Evolutionary conservation across 768 basidiomycete species (phyloP), one percentile per base, ranked within the genome.

Genomic region (Boletus vermiculosoides): DNA sequence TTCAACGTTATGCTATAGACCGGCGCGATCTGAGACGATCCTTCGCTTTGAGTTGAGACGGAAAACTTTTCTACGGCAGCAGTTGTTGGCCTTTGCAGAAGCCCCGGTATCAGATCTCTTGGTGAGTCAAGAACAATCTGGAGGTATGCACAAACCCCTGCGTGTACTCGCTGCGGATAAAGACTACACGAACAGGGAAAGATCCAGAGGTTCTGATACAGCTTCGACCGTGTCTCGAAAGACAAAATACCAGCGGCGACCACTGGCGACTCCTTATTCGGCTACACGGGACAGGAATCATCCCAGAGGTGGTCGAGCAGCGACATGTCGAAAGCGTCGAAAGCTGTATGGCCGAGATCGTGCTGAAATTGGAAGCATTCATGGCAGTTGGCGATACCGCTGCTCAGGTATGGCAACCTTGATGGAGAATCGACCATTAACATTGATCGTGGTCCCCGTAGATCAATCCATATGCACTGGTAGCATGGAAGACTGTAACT

Each of bases 401-500:
- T 22, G 52, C 66, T 5, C 62, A 72, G 52, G 70, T 67, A 45
- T 20, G 42, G 40, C 30, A 0, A n/a, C 18, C 7, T 3, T 42
- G 28, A 12, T 36, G 1, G 25, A 31, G 30, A 23, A 15, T 40
- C 6, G 4, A 39, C 13, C n/a, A 15, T 40, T 20, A 10, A 22
- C 18, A n/a, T 25, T 31, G 6, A 64, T 15, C 18, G 11, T 10
- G 1, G 4, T 15, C 6, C 12, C 28, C 20, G 1, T 44, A 72
- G 71, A 20, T 72, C 18, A 36, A 72, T 54, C 71, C 71, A 13
- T 64, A 63, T 33, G 54, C 58, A 40, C 61, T 63, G 28, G 28
- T 73, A 20, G 63, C 71, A 10, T 72, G 72, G 72, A 73, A 59
- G 60, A 25, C 54, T 6, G 62, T 57, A 11, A 62, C 65, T n/a